Conservation (phyloP, 768 basidiomycete species). For the Pisolithus sp. region DNA sequence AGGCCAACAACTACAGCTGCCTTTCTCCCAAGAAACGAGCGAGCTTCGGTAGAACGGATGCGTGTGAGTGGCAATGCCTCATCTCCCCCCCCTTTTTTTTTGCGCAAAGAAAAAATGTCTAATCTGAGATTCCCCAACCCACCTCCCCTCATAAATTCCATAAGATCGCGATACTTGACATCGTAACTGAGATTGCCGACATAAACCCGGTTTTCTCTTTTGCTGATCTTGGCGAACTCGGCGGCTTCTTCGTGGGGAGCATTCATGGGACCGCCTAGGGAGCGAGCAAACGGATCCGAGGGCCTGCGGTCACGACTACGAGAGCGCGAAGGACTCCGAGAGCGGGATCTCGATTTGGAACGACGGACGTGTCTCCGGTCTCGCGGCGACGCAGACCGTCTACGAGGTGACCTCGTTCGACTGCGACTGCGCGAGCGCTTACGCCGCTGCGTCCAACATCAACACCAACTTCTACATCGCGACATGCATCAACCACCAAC, state of each 20-base stretch:
- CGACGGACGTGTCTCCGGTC: conserved; percentile 49
- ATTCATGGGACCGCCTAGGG: conserved; percentile 85
- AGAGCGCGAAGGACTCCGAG: conserved; percentile 44
- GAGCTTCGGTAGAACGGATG: conserved; percentile 32
- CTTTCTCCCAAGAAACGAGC: conserved; percentile 26
- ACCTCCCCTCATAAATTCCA: conserved; percentile 99
- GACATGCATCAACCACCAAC: conserved; percentile 17
- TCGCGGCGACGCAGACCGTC: conserved; percentile 63
- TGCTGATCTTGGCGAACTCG: conserved; percentile 93
- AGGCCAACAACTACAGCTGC: conserved; percentile 22
- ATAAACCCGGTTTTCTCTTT: conserved; percentile 97
- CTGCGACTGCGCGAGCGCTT: conserved; percentile 64
- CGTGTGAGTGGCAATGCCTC: conserved; percentile 23
- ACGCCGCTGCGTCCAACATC: conserved; percentile 40
- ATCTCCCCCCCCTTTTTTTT: conserved; percentile 23
- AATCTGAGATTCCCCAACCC: conserved; percentile 78
- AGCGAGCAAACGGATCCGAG: conserved; percentile 65
- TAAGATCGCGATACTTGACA: conserved; percentile 97
- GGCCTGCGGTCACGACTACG: conserved; percentile 56
- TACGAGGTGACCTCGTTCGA: conserved; percentile 59
- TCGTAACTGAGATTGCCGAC: conserved; percentile 99
- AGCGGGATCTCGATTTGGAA: conserved; percentile 59
- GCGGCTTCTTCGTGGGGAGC: conserved; percentile 89
- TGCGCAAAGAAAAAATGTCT: conserved; percentile 44
- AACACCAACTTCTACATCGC: not conserved